Evolutionary conservation across 1,139 yeast genomes (phyloP).

Genomic region (Maudiozyma humilis): DNA sequence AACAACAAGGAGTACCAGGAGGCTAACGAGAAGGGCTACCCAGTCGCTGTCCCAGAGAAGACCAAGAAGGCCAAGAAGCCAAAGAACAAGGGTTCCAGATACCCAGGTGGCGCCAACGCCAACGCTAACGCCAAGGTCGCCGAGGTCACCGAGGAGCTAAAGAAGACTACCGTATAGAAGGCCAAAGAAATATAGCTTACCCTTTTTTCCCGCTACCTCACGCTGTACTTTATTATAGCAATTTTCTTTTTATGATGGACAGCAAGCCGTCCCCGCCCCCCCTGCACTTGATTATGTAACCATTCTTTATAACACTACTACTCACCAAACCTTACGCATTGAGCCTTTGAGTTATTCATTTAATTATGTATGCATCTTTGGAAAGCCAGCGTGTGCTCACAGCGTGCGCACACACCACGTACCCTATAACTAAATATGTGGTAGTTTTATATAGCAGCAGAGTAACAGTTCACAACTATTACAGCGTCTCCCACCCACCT

Average conservation of each 20-base stretch:
- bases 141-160: slow-evolving; percentile 31
- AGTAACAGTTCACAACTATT: no score
- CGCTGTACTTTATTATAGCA: no score
- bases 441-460: neutral
- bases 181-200: neutral
- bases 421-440: neutral
- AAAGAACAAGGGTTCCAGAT: slow-evolving; percentile 78
- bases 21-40: slow-evolving; percentile 74
- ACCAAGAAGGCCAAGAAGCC: slow-evolving; percentile 63
- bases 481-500: slow-evolving; percentile 95
- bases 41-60: slow-evolving; percentile 55
- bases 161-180: slow-evolving; percentile 29
- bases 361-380: neutral
- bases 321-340: no score
- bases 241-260: no score
- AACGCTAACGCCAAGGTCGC: slow-evolving; percentile 22
- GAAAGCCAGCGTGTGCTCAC: neutral
- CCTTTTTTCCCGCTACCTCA: no score
- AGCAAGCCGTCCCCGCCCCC: no score
- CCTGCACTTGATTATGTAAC: no score
- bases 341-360: no score
- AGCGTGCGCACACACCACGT: neutral
- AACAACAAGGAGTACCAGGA: slow-evolving; percentile 63
- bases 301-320: no score
- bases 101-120: slow-evolving; percentile 50